Evolutionary conservation across 345 rosid species (phyloP).

Genomic region (Balakata baccata): DNA sequence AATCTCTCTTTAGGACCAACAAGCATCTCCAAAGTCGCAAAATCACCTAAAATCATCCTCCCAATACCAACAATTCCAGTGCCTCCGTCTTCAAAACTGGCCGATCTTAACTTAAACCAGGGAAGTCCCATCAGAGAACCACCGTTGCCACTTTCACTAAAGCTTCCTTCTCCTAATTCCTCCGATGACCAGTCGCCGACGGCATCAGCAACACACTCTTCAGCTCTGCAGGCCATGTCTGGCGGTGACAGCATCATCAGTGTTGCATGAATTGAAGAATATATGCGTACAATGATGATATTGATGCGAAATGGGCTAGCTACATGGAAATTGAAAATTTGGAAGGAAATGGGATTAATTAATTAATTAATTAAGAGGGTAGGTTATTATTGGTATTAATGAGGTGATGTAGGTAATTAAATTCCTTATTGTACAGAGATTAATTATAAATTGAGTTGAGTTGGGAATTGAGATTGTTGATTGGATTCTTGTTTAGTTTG

Average conservation of each 20-base stretch:
- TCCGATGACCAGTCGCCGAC: conserved; percentile 41
- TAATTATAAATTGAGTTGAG: not conserved
- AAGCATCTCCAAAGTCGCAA: not conserved
- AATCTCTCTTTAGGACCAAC: conserved; percentile 30
- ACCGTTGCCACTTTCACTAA: conserved; percentile 48
- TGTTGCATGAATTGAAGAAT: conserved; percentile 59
- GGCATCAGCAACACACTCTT: conserved; percentile 14
- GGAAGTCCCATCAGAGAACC: conserved; percentile 27
- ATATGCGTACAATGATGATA: no score
- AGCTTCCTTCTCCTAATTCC: conserved; percentile 39
- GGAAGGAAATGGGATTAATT: no score
- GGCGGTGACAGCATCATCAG: conserved; percentile 67
- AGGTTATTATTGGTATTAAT: not conserved
- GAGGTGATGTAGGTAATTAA: conserved; percentile 18
- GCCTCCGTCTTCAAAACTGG: conserved; percentile 69
- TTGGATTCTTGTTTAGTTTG: conserved; percentile 15
- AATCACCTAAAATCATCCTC: conserved; percentile 37
- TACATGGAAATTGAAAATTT: no score
- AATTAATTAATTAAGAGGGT: not conserved
- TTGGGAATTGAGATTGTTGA: no score
- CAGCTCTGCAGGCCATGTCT: conserved; percentile 50
- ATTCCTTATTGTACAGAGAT: conserved; percentile 36
- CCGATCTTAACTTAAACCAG: conserved; percentile 52
- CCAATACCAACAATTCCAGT: conserved; percentile 51
- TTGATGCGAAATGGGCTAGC: no score